A percentile compares a stretch with the other conserved stretches of the same genome.
These are phyloP conservation scores for Fusarium coffeatum DNA, from an alignment of 2,329 filamentous ascomycete genomes.

Conservation along the genomic window DNA sequence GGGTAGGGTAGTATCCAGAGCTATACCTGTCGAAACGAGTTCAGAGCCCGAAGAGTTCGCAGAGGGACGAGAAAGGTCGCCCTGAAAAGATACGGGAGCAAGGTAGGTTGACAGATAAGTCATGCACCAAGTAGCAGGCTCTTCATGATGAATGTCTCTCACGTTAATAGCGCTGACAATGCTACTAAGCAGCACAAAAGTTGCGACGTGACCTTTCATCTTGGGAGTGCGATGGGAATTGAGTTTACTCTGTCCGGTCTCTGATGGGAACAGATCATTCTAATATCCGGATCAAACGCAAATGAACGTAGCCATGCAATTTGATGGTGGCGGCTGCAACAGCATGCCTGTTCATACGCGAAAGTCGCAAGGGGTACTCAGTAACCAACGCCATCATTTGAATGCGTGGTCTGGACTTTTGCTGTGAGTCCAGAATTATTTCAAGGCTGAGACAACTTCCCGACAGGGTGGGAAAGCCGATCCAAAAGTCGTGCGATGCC, in stretches of 20 bases:
- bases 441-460: not conserved
- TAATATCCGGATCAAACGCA: not conserved
- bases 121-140: not conserved
- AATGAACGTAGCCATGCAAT: not conserved
- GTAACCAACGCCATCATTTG: not conserved
- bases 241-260: not conserved
- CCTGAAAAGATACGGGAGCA: not conserved
- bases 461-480: not conserved
- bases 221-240: fast-evolving
- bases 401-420: not conserved
- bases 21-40: not conserved
- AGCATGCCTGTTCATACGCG: not conserved
- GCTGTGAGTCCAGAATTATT: not conserved
- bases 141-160: not conserved
- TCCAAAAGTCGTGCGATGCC: not conserved
- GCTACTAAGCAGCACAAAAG: not conserved
- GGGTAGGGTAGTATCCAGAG: not conserved
- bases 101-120: not conserved
- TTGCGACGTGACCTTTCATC: not conserved
- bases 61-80: not conserved
- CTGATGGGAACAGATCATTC: not conserved
- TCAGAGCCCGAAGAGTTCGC: not conserved
- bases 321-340: not conserved
- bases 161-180: not conserved
- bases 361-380: not conserved